Evolutionary conservation across 2,329 filamentous ascomycete species (phyloP).

Genomic region (Chrysoporthe austroafricana): DNA sequence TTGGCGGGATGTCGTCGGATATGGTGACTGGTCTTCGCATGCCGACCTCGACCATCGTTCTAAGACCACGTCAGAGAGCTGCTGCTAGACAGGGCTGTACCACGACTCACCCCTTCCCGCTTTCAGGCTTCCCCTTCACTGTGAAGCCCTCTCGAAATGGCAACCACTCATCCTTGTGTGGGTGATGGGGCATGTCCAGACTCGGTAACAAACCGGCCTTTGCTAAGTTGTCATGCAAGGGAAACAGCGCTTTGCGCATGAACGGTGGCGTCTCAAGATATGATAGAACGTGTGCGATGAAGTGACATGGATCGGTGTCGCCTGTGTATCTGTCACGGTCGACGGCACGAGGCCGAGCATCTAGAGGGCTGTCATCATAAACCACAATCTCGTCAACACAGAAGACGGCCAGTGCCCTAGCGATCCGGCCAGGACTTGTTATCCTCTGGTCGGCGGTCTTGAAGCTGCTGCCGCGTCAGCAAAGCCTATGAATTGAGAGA

Average conservation of each 20-base stretch:
- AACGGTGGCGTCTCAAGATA: slow-evolving; percentile 87
- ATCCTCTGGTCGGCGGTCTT: slow-evolving; percentile 77
- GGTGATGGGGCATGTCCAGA: slow-evolving; percentile 84
- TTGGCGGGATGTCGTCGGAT: slow-evolving; percentile 64
- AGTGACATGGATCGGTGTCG: slow-evolving; percentile 76
- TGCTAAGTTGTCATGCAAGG: slow-evolving; percentile 76
- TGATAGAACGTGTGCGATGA: slow-evolving; percentile 75
- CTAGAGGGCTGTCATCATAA: slow-evolving; percentile 69
- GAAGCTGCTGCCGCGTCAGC: slow-evolving; percentile 52
- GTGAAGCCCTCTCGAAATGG: slow-evolving; percentile 80
- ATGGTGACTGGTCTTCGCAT: slow-evolving; percentile 60
- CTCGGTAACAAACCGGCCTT: slow-evolving; percentile 75
- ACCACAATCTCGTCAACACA: slow-evolving; percentile 83
- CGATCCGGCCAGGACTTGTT: slow-evolving; percentile 72
- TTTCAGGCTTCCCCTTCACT: slow-evolving; percentile 47
- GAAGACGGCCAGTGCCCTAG: slow-evolving; percentile 81
- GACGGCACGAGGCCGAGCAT: slow-evolving; percentile 50
- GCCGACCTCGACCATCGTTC: slow-evolving; percentile 63
- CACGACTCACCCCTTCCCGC: slow-evolving; percentile 40
- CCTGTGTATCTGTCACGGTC: slow-evolving; percentile 65
- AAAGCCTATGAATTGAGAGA: not conserved
- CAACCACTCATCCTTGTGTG: slow-evolving; percentile 76
- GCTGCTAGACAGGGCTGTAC: not conserved
- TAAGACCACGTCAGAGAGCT: slow-evolving; percentile 26
- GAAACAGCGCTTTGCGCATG: slow-evolving; percentile 75